A percentile compares a stretch with the other conserved stretches of the same genome.
Conservation (phyloP, 805 yeast species). For the Metschnikowia borealis region DNA sequence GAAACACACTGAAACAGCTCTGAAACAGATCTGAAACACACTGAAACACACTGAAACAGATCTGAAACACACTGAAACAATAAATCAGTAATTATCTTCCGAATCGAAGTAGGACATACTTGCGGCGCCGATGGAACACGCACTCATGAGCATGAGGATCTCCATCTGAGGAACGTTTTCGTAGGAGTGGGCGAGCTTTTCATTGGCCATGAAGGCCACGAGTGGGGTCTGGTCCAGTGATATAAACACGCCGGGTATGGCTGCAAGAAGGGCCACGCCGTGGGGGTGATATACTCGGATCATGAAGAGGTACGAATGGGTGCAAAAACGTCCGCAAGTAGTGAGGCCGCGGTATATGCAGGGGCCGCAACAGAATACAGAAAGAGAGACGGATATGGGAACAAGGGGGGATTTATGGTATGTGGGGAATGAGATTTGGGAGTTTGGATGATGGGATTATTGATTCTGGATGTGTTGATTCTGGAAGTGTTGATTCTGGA, state of each 20-base stretch:
- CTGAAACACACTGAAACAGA: no score
- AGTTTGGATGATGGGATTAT: no score
- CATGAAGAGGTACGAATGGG: constrained; percentile 15
- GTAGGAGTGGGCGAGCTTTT: constrained; percentile 20
- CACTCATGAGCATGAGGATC: constrained; percentile 23
- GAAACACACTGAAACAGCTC: no score
- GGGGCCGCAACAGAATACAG: not conserved
- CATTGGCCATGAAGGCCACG: constrained; percentile 19
- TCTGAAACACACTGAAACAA: no score
- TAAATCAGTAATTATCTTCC: no score
- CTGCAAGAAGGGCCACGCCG: constrained; percentile 17
- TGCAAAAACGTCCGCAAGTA: constrained; percentile 17
- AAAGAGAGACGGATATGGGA: no score
- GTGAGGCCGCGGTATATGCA: not conserved
- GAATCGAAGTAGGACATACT: constrained; percentile 15
- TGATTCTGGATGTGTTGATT: no score
- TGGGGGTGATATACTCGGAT: constrained; percentile 5
- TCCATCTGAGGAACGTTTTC: constrained; percentile 21
- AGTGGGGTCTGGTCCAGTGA: constrained; percentile 29
- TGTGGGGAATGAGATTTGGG: no score
- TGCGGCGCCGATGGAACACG: constrained; percentile 35
- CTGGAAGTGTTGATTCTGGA: no score
- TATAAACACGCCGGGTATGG: constrained; percentile 25
- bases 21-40: no score
- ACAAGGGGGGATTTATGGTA: no score